Conservation (phyloP, 176 grass and related monocot species). For the Stipa capillata region DNA sequence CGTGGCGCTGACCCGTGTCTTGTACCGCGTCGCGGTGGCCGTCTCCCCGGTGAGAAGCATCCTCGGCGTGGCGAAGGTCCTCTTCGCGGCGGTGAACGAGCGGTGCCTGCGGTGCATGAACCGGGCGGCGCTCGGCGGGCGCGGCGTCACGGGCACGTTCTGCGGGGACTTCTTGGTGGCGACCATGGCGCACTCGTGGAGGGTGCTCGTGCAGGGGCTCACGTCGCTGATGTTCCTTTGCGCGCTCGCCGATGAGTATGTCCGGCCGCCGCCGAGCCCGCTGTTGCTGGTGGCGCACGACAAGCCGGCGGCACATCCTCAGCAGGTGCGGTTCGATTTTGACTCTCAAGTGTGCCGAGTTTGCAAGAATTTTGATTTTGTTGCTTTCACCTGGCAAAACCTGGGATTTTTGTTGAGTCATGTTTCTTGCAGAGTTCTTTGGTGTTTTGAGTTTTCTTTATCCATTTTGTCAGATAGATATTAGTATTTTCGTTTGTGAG, state of each 20-base stretch:
- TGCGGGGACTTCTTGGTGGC: background rate
- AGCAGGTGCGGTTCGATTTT: constrained; percentile 35
- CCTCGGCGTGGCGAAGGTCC: background rate
- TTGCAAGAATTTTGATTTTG: background rate
- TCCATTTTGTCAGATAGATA: background rate
- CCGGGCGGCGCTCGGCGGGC: background rate
- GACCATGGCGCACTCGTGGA: constrained; percentile 45
- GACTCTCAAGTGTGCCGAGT: background rate
- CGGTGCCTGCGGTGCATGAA: constrained; percentile 12
- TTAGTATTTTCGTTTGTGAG: background rate
- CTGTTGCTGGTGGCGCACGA: constrained; percentile 18
- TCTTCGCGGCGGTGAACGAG: background rate
- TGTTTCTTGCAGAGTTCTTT: background rate
- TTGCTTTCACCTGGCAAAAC: no score
- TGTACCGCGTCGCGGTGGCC: background rate
- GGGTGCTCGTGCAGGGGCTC: constrained; percentile 37
- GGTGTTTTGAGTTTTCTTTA: background rate
- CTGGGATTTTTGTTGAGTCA: background rate
- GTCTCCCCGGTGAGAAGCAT: constrained; percentile 3
- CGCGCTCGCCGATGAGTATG: constrained; percentile 21
- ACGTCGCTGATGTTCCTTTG: constrained; percentile 31
- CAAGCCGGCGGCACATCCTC: constrained; percentile 44
- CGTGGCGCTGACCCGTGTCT: background rate
- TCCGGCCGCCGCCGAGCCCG: constrained; percentile 42
- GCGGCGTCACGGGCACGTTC: constrained; percentile 5